A percentile compares a stretch with the other conserved stretches of the same genome.
phyloP scores from a whole-genome alignment of 768 basidiomycete species.

The Leccinum olivaceopallidum region DNA sequence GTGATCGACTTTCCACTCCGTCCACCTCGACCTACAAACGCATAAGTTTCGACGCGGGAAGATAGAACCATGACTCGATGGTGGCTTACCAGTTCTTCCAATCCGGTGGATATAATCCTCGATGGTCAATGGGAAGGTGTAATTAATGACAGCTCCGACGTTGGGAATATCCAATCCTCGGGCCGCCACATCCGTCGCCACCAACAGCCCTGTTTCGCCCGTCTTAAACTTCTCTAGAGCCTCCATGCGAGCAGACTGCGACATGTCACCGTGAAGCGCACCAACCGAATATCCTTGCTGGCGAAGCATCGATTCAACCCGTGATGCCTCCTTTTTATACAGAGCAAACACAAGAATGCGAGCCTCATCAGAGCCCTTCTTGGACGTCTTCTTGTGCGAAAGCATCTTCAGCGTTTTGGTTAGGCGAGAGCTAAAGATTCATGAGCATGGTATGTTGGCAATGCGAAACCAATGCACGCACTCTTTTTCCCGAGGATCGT shows the following conservation, averaged over 20 bases:
- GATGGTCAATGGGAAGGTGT: conserved; percentile 96
- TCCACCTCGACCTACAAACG: conserved; percentile 75
- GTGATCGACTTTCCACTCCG: conserved; percentile 90
- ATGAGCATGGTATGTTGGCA: not conserved
- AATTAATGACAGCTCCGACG: conserved; percentile 92
- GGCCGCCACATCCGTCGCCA: conserved; percentile 97
- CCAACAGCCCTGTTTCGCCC: conserved; percentile 77
- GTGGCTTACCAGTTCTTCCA: conserved; percentile 70
- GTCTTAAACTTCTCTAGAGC: conserved; percentile 86
- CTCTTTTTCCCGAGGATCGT: conserved; percentile 86
- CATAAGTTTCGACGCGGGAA: conserved; percentile 2
- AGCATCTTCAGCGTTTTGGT: conserved; percentile 54
- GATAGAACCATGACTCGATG: not conserved
- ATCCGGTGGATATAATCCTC: conserved; percentile 93
- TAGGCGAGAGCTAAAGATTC: conserved; percentile 53
- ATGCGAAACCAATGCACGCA: conserved; percentile 37
- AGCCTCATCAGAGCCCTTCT: conserved; percentile 48
- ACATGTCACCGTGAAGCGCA: conserved; percentile 89
- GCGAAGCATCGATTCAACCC: conserved; percentile 80
- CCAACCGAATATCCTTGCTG: conserved; percentile 77
- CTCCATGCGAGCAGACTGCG: conserved; percentile 80
- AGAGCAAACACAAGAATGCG: conserved; percentile 91
- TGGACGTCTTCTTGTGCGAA: conserved; percentile 61
- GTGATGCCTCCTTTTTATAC: conserved; percentile 95
- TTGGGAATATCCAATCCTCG: conserved; percentile 97